These are phyloP conservation scores for Akanthomyces dipterigenus DNA, from an alignment of 2,329 filamentous ascomycete species.

Conservation along the genomic window DNA sequence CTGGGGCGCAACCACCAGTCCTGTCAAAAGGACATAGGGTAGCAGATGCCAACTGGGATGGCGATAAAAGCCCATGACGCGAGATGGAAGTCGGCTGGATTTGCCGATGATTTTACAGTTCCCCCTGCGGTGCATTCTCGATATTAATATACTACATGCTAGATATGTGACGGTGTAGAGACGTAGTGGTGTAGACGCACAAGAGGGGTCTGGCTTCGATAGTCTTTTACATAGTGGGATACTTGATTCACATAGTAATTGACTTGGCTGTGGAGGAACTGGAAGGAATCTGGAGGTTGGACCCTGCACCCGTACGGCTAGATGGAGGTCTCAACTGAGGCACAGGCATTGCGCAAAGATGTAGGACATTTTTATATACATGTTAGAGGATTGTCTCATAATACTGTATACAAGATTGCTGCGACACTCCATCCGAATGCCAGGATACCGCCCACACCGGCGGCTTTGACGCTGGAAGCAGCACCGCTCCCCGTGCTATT, in stretches of 20 bases:
- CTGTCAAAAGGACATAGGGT: slow-evolving; percentile 10
- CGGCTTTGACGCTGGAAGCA: not conserved
- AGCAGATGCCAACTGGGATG: slow-evolving; percentile 15
- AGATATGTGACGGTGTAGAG: slow-evolving; percentile 5
- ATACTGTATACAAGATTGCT: not conserved
- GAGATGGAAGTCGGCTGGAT: slow-evolving; percentile 13
- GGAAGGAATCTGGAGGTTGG: not conserved
- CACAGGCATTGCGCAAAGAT: not conserved
- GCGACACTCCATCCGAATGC: not conserved
- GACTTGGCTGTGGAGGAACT: not conserved
- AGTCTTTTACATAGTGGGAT: not conserved
- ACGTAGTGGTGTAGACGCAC: not conserved
- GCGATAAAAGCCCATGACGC: slow-evolving; percentile 14
- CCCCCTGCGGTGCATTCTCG: slow-evolving; percentile 8
- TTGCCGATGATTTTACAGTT: slow-evolving; percentile 12
- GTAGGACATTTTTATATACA: not conserved
- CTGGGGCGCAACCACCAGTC: not conserved
- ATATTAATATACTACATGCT: slow-evolving; percentile 13
- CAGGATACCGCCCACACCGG: not conserved
- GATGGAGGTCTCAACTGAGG: not conserved
- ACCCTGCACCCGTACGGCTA: no score
- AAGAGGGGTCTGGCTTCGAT: not conserved
- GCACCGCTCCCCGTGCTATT: slow-evolving; percentile 16
- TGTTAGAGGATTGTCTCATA: not conserved
- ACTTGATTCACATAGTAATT: slow-evolving; percentile 2